Conservation (phyloP, 306 rosid genomes). For the Abrus precatorius region DNA sequence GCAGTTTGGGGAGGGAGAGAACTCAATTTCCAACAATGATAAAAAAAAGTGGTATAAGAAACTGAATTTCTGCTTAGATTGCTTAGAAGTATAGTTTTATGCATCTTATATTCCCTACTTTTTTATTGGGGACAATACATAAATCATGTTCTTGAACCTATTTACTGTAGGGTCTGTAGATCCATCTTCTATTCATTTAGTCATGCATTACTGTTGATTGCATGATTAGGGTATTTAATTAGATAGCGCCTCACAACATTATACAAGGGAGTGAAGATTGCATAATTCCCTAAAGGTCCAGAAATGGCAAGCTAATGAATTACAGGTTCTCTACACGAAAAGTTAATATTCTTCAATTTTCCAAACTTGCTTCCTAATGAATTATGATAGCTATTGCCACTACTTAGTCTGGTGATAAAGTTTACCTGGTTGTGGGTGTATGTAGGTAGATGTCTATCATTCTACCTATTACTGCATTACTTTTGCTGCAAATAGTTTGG, state of each 20-base stretch:
- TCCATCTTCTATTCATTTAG: slow-evolving; percentile 1
- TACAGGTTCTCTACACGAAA: background rate
- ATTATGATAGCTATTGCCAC: background rate
- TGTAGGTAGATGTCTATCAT: slow-evolving; percentile 26
- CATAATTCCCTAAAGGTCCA: background rate
- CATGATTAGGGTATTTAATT: slow-evolving; percentile 11
- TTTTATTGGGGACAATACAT: background rate
- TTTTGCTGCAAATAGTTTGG: slow-evolving; percentile 17
- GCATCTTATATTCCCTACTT: slow-evolving; percentile 18
- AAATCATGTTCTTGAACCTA: background rate
- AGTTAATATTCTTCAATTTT: slow-evolving; percentile 18
- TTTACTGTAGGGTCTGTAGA: slow-evolving; percentile 11
- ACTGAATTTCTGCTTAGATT: slow-evolving; percentile 18
- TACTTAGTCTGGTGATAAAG: background rate
- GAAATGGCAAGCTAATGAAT: slow-evolving; percentile 21
- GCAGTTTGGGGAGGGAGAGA: background rate
- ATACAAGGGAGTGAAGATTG: slow-evolving; percentile 20
- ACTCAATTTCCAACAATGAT: background rate
- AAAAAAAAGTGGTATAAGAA: slow-evolving; percentile 11
- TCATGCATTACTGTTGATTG: slow-evolving; percentile 22
- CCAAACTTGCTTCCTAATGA: background rate
- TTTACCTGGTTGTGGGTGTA: slow-evolving; percentile 8
- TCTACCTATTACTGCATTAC: slow-evolving; percentile 9
- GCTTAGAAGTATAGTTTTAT: slow-evolving; percentile 25
- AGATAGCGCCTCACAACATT: slow-evolving; percentile 16